These are phyloP conservation scores for Rhizopogon salebrosus DNA, from an alignment of 768 basidiomycete genomes.

Conservation along the genomic window DNA sequence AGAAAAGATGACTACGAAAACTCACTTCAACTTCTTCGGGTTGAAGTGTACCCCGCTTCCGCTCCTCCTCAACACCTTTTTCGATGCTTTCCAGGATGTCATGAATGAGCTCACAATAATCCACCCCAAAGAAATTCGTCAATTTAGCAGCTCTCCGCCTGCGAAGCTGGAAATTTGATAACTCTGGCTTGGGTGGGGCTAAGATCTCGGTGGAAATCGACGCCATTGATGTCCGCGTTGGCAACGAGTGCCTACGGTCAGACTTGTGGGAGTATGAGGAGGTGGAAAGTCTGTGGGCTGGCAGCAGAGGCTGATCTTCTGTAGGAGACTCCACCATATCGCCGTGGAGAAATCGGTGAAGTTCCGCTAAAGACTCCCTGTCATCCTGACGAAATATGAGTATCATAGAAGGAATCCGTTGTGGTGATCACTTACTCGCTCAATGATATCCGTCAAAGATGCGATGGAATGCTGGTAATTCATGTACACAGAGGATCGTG, in stretches of 20 bases:
- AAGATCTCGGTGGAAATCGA: conserved; percentile 52
- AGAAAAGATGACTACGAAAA: conserved; percentile 6
- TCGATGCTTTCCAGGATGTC: conserved; percentile 83
- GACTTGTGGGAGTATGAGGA: conserved; percentile 41
- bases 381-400: conserved; percentile 52
- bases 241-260: conserved; percentile 68
- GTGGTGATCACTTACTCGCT: conserved; percentile 50
- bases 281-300: conserved; percentile 25
- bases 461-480: conserved; percentile 80
- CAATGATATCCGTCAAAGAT: conserved; percentile 76
- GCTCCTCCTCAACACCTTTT: conserved; percentile 66
- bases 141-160: conserved; percentile 77
- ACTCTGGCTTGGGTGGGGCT: conserved; percentile 36
- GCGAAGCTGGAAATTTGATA: conserved; percentile 56
- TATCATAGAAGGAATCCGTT: conserved; percentile 1
- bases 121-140: conserved; percentile 82
- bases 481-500: conserved; percentile 52
- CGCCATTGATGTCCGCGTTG: conserved; percentile 54
- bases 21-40: conserved; percentile 71
- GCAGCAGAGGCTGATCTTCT: conserved; percentile 13
- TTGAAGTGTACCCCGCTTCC: conserved; percentile 54
- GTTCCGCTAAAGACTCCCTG: conserved; percentile 63
- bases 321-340: conserved; percentile 15
- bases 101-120: conserved; percentile 71
- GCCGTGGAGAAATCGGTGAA: conserved; percentile 62